Conservation (phyloP, 1,139 yeast genomes). For the Arxiozyma bovina region DNA sequence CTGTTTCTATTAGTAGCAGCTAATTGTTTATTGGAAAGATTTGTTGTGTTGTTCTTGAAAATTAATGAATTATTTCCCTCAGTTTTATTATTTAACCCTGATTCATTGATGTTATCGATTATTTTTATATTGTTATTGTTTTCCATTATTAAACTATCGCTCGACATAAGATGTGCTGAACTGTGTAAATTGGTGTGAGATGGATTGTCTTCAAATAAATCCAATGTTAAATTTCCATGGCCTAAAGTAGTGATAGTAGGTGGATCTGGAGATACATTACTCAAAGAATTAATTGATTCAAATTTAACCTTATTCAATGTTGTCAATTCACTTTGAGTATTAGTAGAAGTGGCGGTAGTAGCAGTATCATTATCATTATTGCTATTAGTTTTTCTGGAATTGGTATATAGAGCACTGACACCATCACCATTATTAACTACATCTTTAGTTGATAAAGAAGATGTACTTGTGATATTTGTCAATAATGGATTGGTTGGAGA, state of each 20-base stretch:
- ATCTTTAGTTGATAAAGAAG: slow-evolving; percentile 1
- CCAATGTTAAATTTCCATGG: slow-evolving; percentile 54
- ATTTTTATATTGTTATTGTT: background rate
- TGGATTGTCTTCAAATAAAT: slow-evolving; percentile 1
- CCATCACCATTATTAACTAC: background rate
- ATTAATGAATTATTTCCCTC: background rate
- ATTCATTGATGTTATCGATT: background rate
- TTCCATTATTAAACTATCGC: background rate
- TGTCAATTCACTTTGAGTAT: slow-evolving; percentile 2
- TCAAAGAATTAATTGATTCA: slow-evolving; percentile 40
- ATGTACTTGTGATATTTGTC: background rate
- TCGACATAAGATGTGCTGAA: background rate
- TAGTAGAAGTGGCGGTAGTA: background rate
- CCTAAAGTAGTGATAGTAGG: slow-evolving; percentile 57
- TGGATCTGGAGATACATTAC: slow-evolving; percentile 1
- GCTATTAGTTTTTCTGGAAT: background rate
- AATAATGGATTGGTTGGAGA: slow-evolving; percentile 11
- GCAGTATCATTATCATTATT: too few species aligned
- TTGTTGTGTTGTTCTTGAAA: background rate
- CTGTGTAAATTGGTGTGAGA: background rate
- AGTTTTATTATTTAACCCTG: background rate
- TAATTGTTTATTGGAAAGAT: background rate
- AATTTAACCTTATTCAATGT: slow-evolving; percentile 38
- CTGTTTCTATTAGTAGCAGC: slow-evolving; percentile 10
- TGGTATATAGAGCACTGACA: background rate